Evolutionary conservation across 2,329 filamentous ascomycete species (phyloP), one percentile per base, ranked within the genome.

Genomic region (Aspergillus quadrilineatus): DNA sequence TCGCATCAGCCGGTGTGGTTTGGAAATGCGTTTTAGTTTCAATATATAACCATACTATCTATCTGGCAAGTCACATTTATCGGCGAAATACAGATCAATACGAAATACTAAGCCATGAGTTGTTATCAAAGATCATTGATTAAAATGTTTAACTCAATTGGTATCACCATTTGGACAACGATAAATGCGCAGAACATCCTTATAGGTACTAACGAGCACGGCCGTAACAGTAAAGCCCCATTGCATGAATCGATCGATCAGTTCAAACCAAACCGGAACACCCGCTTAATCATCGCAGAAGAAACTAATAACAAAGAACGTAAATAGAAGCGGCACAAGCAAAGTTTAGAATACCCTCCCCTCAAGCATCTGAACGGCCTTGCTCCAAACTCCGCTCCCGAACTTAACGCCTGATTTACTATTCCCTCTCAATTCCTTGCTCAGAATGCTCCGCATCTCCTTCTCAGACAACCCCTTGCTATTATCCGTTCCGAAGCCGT

Each of bases 361-460:
- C 6, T 68, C 71, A 56, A 76, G 68, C 46, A 61, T 65, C 39
- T 65, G 68, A 30, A 76, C 72, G 6, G 74, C 74, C 58, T 69
- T 70, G 30, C 71, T 70, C 75, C 75, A 77, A 42, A 74, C 56
- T 1, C 75, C 75, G 41, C 67, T 66, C 12, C 75, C 74, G 44
- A 76, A 65, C 44, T 65, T 59, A 4, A 61, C 12, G 17, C 58
- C 62, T 2, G 62, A 55, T 29, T 62, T 61, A 2, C 51, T 53
- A 50, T 46, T 52, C 17, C 46, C 53, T 17, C 39, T 53, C 41
- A 72, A 61, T 14, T 66, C 65, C 49, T 69, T 68, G 15, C 56
- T 58, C 12, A 76, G 66, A 32, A 75, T 71, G 42, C 64, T 68
- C 28, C 67, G 65, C 68, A 77, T 73, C 44, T 73, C 69, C 17